Conservation (phyloP, 305 asterid species). For the Fraxinus greggii region DNA sequence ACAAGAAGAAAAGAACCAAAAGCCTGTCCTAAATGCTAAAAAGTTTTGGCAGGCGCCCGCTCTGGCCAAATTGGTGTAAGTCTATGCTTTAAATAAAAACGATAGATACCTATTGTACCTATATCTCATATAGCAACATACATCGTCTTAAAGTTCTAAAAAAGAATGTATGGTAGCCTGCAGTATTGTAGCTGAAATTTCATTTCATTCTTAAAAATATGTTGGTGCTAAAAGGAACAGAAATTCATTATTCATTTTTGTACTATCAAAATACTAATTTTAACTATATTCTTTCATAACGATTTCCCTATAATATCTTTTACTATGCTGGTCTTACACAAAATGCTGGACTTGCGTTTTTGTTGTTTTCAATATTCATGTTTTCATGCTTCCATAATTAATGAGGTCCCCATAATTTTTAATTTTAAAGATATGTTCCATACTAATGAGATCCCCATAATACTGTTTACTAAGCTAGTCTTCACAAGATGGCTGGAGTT, state of each 20-base stretch:
- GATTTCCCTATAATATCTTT: neutral
- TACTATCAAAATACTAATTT: neutral
- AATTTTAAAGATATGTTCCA: neutral
- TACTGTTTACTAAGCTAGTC: neutral
- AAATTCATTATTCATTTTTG: neutral
- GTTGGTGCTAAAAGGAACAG: neutral
- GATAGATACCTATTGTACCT: neutral
- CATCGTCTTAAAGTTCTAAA: neutral
- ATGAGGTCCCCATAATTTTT: neutral
- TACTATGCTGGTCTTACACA: neutral
- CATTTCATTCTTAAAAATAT: neutral
- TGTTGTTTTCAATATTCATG: neutral
- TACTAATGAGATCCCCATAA: neutral
- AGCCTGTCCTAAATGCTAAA: neutral
- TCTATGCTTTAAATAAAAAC: neutral
- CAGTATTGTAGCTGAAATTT: neutral
- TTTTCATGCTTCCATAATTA: neutral
- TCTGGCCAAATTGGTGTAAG: neutral
- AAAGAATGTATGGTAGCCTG: neutral
- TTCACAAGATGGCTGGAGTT: neutral
- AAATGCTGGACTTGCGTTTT: neutral
- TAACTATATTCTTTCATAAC: neutral
- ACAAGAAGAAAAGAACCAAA: neutral
- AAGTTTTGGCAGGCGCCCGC: neutral
- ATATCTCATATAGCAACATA: neutral